Base-by-base conservation (phyloP, 148 eudicot genomes). In the Camellia japonica region DNA sequence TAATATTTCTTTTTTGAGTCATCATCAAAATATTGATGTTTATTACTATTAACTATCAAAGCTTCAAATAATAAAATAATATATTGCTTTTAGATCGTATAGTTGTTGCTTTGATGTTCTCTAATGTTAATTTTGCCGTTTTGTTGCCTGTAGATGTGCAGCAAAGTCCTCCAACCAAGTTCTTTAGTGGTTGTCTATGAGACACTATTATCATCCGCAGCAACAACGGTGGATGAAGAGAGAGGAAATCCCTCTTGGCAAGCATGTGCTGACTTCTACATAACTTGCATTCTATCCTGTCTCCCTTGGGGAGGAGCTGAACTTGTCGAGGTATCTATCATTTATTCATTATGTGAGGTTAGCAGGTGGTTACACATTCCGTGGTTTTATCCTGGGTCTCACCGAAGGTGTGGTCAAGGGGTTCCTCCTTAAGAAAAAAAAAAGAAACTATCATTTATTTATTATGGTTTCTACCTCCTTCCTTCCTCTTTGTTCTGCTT, bases 291-390 rank as follows among this genome's bases (percentile, higher is more conserved):
- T 77, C 82, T 97, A 59, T 88, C 98, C n/a, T 92, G 96, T 83
- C 94, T 97, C 61, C 99, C 99, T 23, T 97, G 99, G 99, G 99
- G 99, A 56, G 99, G 98, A 68, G 91, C 92, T 74, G 99, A 97
- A 82, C 94, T 97, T 44, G 89, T 86, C 78, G 99, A 97, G 95
- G 98, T 94, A 83, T 64, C 44, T 23, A 61, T 59, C 46, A 3
- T 38, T 62, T 61, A 44, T 58, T 14, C 18, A 49, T 41, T 66
- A 8, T 7, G 6, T 51, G 7, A 30, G 38, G 38, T 30, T 30
- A 30, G 38, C 38, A 30, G 38, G 38, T 30, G 38, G 38, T 30
- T 30, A 30, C 38, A 30, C 38, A 30, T 30, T 30, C 38, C 38
- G 38, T 30, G 38, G 38, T 30, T 30, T 30, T 30, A 30, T 30